Evolutionary conservation across 495 filamentous ascomycete genomes (phyloP), one percentile per base, ranked within the genome.

Genomic region (Sporormia fimetaria): DNA sequence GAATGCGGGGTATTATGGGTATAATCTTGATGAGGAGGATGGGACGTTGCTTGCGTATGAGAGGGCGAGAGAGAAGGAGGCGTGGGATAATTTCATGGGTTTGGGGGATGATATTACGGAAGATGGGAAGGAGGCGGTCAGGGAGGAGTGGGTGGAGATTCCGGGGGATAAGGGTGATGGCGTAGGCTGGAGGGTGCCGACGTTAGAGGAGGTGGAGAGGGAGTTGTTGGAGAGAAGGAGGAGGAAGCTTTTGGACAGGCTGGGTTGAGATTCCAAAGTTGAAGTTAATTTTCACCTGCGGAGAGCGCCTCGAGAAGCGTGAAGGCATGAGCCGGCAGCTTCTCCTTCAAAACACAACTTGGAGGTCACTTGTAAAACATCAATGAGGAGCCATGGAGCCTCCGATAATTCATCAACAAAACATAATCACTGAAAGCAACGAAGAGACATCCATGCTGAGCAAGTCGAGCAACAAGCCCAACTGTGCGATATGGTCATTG

Each of bases 1-100:
- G 3, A 85, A 98, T 69, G 92, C 92, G 14, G 80, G 78, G 33
- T 98, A 98, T 55, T 98, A 94, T 56, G 90, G 90, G 22, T 98
- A 93, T 60, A 84, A 85, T 51, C 71, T 88, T 17, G 85, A 87
- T 55, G 90, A 96, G 61, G 90, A 95, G 62, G 90, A 95, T 62
- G 86, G 83, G 0, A 74, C 71, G 32, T 56, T 96, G 55, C 55
- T 96, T 41, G 76, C 65, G 33, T 96, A 94, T 58, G 90, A 98
- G 63, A 67, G 63, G 32, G 61, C 71, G 56, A 88, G 83, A 67
- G 90, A 96, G 67, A 71, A 77, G 52, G 79, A 92, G 61, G 83
- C 86, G 1, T 66, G 71, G 36, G 78, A 85, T 55, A 67, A 67
- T 42, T 52, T 92, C 49, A 61, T 75, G 50, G 59, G 58, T 28